These are phyloP conservation scores for Lentinula sp. DNA, from an alignment of 768 basidiomycete species.

Conservation along the genomic window DNA sequence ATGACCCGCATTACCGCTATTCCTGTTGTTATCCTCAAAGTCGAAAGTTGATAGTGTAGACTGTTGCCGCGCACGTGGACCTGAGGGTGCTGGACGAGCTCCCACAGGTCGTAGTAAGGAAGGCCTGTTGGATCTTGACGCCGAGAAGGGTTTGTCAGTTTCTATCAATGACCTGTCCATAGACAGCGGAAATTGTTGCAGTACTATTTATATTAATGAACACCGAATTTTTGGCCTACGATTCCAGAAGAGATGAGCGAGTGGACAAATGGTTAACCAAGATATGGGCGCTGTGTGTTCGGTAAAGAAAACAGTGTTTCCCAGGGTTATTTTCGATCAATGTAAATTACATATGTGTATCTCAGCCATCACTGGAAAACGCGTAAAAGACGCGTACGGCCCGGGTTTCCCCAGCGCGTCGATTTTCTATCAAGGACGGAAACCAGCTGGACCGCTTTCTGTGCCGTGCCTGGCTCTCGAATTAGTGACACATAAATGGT, in stretches of 20 bases:
- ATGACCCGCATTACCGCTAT: neutral
- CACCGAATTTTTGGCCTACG: neutral
- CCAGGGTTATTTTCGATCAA: too few relatives aligned
- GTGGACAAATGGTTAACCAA: neutral
- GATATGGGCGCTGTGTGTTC: too few relatives aligned
- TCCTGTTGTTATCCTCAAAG: neutral
- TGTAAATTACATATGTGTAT: too few relatives aligned
- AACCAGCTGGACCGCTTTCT: too few relatives aligned
- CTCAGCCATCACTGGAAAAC: neutral
- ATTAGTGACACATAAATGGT: too few relatives aligned
- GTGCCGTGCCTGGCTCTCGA: too few relatives aligned
- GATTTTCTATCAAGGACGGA: too few relatives aligned
- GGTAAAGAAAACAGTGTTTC: too few relatives aligned
- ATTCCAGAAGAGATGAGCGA: neutral
- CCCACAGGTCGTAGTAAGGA: neutral
- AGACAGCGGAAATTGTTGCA: neutral
- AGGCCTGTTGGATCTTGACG: slow-evolving; percentile 1
- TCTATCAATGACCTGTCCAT: slow-evolving; percentile 3
- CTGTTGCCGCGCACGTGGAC: slow-evolving; percentile 1
- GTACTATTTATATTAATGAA: neutral
- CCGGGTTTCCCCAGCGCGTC: too few relatives aligned
- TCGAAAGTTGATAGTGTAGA: neutral
- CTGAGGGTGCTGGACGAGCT: neutral
- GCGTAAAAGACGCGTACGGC: neutral
- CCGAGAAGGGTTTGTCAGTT: neutral